Evolutionary conservation across 2,329 filamentous ascomycete genomes (phyloP).

Genomic region (Didymella arachidicola): DNA sequence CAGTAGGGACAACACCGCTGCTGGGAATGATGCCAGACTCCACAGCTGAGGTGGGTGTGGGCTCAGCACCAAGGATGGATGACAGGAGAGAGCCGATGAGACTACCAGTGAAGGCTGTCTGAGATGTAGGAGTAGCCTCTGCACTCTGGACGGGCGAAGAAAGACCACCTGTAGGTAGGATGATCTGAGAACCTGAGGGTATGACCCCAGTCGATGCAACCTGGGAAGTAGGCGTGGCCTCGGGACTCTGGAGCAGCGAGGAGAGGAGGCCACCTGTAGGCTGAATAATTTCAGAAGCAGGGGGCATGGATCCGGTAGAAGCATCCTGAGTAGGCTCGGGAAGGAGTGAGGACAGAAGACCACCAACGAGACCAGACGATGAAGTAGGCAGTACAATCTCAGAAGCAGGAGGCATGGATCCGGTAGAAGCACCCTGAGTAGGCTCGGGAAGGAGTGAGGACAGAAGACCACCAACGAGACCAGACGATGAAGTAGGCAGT

Average conservation of each 20-base stretch:
- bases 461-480: too few relatives aligned
- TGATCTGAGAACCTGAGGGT: constrained; percentile 19
- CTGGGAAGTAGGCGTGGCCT: background rate
- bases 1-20: constrained; percentile 35
- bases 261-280: too few relatives aligned
- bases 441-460: background rate
- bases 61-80: constrained; percentile 23
- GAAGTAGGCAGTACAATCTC: constrained; percentile 23
- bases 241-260: too few relatives aligned
- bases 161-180: constrained; percentile 23
- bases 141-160: constrained; percentile 21
- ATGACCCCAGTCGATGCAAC: constrained; percentile 25
- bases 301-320: constrained; percentile 11
- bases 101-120: constrained; percentile 19
- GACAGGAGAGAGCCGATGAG: constrained; percentile 25
- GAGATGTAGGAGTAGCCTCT: constrained; percentile 1
- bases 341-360: constrained; percentile 13
- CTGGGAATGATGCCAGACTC: constrained; percentile 38
- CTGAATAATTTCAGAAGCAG: too few relatives aligned
- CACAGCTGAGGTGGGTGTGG: constrained; percentile 23
- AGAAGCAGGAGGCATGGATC: constrained; percentile 20
- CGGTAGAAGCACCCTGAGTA: constrained; percentile 18
- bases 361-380: too few relatives aligned
- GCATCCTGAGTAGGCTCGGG: background rate
- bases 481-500: too few relatives aligned